Evolutionary conservation across 208 protist species (phyloP).

Genomic region (Balamuthia mandrillaris): DNA sequence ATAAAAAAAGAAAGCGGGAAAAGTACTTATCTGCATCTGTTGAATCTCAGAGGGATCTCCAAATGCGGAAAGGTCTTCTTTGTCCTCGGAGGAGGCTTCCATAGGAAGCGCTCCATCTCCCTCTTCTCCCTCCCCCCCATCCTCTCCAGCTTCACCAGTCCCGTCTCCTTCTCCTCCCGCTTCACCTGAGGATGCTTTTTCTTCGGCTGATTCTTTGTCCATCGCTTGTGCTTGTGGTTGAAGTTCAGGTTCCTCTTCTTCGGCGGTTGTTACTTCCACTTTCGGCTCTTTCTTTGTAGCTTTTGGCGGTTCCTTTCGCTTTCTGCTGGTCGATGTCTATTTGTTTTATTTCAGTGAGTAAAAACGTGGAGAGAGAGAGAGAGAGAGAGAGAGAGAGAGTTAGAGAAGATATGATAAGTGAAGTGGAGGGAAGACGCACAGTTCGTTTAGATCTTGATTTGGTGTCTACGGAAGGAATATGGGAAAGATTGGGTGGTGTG

Average conservation of each 20-base stretch:
- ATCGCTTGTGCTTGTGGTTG: no score
- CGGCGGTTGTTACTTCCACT: no score
- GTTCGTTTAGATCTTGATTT: neutral
- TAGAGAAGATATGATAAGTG: neutral
- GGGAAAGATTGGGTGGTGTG: slow-evolving; percentile 8
- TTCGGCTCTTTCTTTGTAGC: neutral
- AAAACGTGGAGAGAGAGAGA: neutral
- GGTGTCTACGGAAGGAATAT: neutral
- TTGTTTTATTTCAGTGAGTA: neutral
- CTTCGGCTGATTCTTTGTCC: no score
- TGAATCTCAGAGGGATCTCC: neutral
- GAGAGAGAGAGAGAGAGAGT: neutral
- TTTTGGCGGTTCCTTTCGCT: neutral
- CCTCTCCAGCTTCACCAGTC: no score
- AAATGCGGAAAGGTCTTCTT: no score
- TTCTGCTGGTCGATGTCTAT: neutral
- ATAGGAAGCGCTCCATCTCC: no score
- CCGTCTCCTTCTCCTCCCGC: no score
- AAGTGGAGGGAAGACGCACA: neutral
- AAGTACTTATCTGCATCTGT: neutral
- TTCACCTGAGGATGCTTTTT: no score
- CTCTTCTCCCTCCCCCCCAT: no score
- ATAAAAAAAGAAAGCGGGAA: neutral
- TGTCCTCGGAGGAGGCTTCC: no score
- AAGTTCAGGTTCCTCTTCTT: no score